Percentiles rank a stretch among this genome's conserved stretches.
phyloP scores from a whole-genome alignment of 2,329 filamentous ascomycete species.

The Aureobasidium pullulans region DNA sequence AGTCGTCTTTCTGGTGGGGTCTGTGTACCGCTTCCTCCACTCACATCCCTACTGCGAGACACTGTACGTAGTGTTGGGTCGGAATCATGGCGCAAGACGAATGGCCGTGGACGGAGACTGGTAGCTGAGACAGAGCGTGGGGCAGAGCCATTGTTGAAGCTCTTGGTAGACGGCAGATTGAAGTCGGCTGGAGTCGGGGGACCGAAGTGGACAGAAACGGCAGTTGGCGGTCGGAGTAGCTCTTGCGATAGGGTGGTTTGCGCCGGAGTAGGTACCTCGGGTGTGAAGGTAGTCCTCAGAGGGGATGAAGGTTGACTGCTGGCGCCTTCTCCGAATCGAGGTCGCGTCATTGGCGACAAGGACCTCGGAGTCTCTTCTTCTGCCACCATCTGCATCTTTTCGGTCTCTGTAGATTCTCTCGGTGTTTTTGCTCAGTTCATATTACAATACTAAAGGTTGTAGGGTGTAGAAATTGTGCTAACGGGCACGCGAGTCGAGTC shows the following conservation, averaged over 20 bases:
- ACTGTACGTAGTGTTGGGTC: not conserved
- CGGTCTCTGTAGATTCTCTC: not conserved
- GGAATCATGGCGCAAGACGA: constrained; percentile 13
- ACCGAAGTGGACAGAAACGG: constrained; percentile 11
- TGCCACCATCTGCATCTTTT: constrained; percentile 11
- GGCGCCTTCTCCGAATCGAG: constrained; percentile 2
- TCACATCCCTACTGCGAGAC: constrained; percentile 10
- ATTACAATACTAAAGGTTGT: not conserved
- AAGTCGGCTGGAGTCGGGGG: constrained; percentile 12
- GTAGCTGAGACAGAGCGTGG: constrained; percentile 1
- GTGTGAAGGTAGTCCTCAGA: constrained; percentile 7
- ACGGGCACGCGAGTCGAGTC: not conserved
- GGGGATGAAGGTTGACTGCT: constrained; percentile 10
- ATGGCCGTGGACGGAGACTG: not conserved
- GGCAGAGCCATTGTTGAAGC: not conserved
- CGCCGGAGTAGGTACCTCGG: not conserved
- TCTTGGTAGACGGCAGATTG: not conserved
- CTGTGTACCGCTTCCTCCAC: constrained; percentile 24
- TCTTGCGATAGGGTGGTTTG: not conserved
- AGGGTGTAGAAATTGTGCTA: not conserved
- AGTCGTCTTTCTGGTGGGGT: constrained; percentile 38
- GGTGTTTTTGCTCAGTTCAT: not conserved
- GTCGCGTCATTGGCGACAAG: not conserved
- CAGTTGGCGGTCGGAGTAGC: not conserved
- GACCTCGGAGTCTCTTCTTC: constrained; percentile 9